Evolutionary conservation across 2,329 filamentous ascomycete genomes (phyloP).

Genomic region (Piedraia hortae): DNA sequence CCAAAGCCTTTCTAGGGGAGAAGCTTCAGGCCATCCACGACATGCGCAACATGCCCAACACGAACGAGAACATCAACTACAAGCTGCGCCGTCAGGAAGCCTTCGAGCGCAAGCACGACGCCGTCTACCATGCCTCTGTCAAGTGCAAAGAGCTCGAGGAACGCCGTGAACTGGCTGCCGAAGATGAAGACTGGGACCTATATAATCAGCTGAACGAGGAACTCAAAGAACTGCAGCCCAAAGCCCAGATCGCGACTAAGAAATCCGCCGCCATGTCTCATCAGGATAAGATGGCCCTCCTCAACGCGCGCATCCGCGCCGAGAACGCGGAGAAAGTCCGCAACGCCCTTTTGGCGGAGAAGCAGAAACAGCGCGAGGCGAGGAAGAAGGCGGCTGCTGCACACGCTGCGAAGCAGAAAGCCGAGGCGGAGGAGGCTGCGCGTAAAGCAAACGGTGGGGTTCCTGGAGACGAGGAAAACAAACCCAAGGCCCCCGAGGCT

Average conservation of each 20-base stretch:
- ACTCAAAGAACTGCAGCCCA: background rate
- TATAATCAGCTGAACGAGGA: conserved; percentile 19
- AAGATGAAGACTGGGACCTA: conserved; percentile 39
- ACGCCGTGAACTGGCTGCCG: conserved; percentile 26
- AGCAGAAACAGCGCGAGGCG: conserved; percentile 13
- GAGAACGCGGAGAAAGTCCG: conserved; percentile 76
- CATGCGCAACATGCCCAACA: conserved; percentile 57
- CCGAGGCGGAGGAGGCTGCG: conserved; percentile 26
- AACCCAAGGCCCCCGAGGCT: too few relatives aligned
- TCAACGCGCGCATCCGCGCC: conserved; percentile 64
- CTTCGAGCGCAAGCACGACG: conserved; percentile 26
- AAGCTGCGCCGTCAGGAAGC: conserved; percentile 47
- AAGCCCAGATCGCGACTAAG: background rate
- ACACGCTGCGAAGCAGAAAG: conserved; percentile 17
- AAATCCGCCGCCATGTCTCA: conserved; percentile 10
- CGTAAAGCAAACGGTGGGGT: conserved; percentile 1
- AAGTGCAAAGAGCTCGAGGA: conserved; percentile 40
- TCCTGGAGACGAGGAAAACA: too few relatives aligned
- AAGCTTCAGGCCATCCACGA: conserved; percentile 62
- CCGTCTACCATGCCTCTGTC: conserved; percentile 30
- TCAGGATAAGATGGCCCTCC: conserved; percentile 49
- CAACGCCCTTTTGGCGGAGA: conserved; percentile 62
- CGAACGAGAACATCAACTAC: conserved; percentile 51
- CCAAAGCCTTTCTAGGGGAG: conserved; percentile 34
- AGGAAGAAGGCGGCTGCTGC: conserved; percentile 28